Evolutionary conservation across 352 stramenopile species (phyloP).

Genomic region (Pythium rishiriense): DNA sequence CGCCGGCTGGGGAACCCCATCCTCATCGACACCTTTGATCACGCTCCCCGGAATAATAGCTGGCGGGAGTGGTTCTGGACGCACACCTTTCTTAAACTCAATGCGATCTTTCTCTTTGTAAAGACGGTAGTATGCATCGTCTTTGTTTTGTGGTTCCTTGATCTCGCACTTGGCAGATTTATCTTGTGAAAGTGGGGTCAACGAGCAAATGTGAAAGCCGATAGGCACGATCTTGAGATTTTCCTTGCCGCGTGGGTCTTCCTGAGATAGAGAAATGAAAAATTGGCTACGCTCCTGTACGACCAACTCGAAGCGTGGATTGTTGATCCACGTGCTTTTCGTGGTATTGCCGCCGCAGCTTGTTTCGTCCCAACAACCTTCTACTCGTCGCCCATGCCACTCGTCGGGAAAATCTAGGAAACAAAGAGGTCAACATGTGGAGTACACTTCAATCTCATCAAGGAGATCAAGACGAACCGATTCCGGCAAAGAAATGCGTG

Average conservation of each 20-base stretch:
- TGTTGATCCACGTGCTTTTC: slow-evolving; percentile 88
- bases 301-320: slow-evolving; percentile 78
- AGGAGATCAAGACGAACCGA: slow-evolving; percentile 44
- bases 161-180: slow-evolving; percentile 54
- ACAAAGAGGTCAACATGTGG: neutral
- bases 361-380: slow-evolving; percentile 76
- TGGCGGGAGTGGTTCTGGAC: slow-evolving; percentile 53
- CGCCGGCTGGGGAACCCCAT: slow-evolving; percentile 65
- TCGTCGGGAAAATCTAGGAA: slow-evolving; percentile 83
- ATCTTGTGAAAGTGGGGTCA: slow-evolving; percentile 28
- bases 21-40: slow-evolving; percentile 60
- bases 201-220: slow-evolving; percentile 80
- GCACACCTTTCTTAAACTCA: slow-evolving; percentile 59
- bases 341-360: slow-evolving; percentile 80
- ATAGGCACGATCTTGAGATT: slow-evolving; percentile 79
- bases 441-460: neutral
- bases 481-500: slow-evolving; percentile 90
- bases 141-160: slow-evolving; percentile 60
- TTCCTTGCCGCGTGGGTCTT: slow-evolving; percentile 72
- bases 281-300: slow-evolving; percentile 62
- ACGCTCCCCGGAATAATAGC: slow-evolving; percentile 76
- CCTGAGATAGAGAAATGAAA: slow-evolving; percentile 79
- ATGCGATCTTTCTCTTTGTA: slow-evolving; percentile 66
- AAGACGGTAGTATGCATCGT: slow-evolving; percentile 64
- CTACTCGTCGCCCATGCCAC: slow-evolving; percentile 74